phyloP scores from a whole-genome alignment of 768 basidiomycete species.

The Hypholoma sublateritium region DNA sequence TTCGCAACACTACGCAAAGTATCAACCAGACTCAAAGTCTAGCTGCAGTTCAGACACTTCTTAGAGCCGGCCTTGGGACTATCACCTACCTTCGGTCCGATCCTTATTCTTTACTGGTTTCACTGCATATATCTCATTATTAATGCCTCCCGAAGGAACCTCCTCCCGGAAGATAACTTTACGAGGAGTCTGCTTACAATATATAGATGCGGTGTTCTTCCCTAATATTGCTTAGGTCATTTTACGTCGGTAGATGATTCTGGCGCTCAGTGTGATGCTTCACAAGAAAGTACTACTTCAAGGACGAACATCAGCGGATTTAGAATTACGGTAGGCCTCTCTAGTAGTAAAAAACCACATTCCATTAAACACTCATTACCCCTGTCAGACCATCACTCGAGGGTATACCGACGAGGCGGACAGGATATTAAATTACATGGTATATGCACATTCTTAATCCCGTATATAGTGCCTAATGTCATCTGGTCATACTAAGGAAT shows the following conservation, averaged over 20 bases:
- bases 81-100: slow-evolving; percentile 72
- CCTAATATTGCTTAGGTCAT: slow-evolving; percentile 40
- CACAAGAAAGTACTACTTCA: slow-evolving; percentile 31
- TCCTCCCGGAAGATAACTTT: slow-evolving; percentile 81
- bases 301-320: slow-evolving; percentile 56
- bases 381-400: slow-evolving; percentile 52
- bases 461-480: neutral
- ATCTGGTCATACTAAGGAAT: slow-evolving; percentile 50
- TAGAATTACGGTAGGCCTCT: slow-evolving; percentile 56
- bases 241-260: slow-evolving; percentile 52
- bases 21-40: slow-evolving; percentile 62
- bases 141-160: slow-evolving; percentile 43
- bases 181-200: slow-evolving; percentile 47
- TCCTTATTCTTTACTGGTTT: neutral
- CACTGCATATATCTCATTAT: slow-evolving; percentile 7
- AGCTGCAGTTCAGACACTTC: slow-evolving; percentile 67
- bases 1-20: slow-evolving; percentile 38
- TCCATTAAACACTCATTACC: neutral
- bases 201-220: neutral
- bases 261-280: slow-evolving; percentile 23
- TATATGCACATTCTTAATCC: slow-evolving; percentile 11
- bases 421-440: slow-evolving; percentile 78
- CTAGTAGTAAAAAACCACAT: neutral
- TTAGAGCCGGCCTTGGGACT: slow-evolving; percentile 72
- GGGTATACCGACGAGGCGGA: slow-evolving; percentile 85